Base-by-base conservation (phyloP, 805 yeast species). In the Wickerhamiella azyma region DNA sequence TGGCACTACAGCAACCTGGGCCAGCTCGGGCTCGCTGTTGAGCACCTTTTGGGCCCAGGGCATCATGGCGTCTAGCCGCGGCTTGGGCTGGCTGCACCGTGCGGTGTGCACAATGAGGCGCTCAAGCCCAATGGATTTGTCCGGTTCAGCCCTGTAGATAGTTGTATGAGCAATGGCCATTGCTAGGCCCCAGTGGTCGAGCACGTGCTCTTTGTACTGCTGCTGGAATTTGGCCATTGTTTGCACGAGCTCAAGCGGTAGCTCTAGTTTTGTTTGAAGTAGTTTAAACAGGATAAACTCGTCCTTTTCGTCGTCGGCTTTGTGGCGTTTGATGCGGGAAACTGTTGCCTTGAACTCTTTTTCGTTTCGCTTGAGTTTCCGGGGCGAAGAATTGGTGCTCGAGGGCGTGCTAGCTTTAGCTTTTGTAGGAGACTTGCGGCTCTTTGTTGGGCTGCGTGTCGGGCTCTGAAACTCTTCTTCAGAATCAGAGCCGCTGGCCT, bases 1-100 rank as follows among this genome's bases (percentile, higher is more conserved):
- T 9, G 55, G 52, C 10, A 33, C 44, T 8, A 43, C 50, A 11
- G 62, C 49, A 13, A 60, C 48, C 17, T 51, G 38, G 32, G 50
- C 47, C 21, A 63, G 50, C 64, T 65, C 61, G 18, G 53, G 50
- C 48, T 63, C 66, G 41, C 63, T 64, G 5, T 55, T 57, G n/a
- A 59, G 54, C 30, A 63, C 61, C 38, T 52, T 52, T 30, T 55
- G 53, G 11, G 57, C 56, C 64, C 65, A 62, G 9, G 37, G 41
- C 14, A 57, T 43, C 67, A 66, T 62, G 45, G 61, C 65, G 17
- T 57, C 53, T 8, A 59, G 48, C 19, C 51, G 49, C 1, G 45
- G 55, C 5, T 38, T 17, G 1, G 46, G 43, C 2, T 36, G 44
- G 11, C 32, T 19, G 6, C 28, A 41, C 4, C 46, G 33, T 2